A percentile compares a stretch with the other conserved stretches of the same genome.
Evolutionary conservation across 257 asterid genomes (phyloP).

Genomic region (Solanum chaucha): DNA sequence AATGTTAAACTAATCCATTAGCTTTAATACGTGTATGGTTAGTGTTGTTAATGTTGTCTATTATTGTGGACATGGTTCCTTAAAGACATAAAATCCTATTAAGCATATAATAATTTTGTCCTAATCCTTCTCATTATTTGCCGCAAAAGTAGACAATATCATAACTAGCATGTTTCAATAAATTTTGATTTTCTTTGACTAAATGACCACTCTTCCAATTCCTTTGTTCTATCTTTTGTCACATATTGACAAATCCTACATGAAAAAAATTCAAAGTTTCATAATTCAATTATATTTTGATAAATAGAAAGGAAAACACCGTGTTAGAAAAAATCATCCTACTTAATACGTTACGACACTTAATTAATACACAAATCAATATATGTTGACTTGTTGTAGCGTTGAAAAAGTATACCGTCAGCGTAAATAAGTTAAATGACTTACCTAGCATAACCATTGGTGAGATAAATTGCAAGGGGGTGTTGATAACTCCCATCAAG

Average conservation of each 20-base stretch:
- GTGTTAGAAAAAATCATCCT: background rate
- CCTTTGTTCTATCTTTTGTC: background rate
- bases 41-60: background rate
- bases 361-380: background rate
- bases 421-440: conserved; percentile 1
- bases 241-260: background rate
- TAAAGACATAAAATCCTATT: background rate
- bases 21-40: background rate
- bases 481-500: conserved; percentile 81
- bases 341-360: background rate
- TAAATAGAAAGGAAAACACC: background rate
- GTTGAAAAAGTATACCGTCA: background rate
- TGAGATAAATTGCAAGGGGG: conserved; percentile 67
- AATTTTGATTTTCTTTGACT: background rate
- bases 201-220: background rate
- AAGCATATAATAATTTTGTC: background rate
- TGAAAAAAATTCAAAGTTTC: background rate
- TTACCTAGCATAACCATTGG: conserved; percentile 94
- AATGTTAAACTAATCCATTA: background rate
- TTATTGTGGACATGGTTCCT: background rate
- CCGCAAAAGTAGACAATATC: background rate
- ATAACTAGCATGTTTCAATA: background rate
- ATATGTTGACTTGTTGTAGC: background rate
- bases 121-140: background rate
- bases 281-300: background rate